phyloP scores from a whole-genome alignment of 306 rosid genomes.

The Cucurbita maxima region DNA sequence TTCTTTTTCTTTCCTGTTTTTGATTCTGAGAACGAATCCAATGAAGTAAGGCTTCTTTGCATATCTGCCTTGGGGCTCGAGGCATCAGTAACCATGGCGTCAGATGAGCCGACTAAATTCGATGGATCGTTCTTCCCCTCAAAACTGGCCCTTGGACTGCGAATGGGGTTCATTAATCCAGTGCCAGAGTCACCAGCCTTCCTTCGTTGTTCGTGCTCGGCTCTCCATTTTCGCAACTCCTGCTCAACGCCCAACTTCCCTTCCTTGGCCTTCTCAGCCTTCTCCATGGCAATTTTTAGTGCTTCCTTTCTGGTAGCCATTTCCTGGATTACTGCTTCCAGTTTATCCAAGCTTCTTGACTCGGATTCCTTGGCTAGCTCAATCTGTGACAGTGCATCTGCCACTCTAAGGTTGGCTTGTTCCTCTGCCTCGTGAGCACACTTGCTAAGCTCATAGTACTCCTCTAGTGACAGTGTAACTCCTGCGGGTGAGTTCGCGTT shows the following conservation, averaged over 20 bases:
- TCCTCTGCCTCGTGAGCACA: constrained; percentile 91
- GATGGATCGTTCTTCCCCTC: constrained; percentile 44
- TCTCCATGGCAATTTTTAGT: constrained; percentile 65
- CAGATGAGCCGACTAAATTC: constrained; percentile 13
- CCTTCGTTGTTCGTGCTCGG: constrained; percentile 72
- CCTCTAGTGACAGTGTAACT: constrained; percentile 73
- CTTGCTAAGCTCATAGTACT: constrained; percentile 91
- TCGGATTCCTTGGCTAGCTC: constrained; percentile 75
- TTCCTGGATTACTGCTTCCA: constrained; percentile 68
- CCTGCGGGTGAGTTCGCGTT: constrained; percentile 43
- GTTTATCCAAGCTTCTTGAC: constrained; percentile 52
- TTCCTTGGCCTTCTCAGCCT: constrained; percentile 93
- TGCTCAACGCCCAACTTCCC: constrained; percentile 94
- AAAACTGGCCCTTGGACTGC: constrained; percentile 57
- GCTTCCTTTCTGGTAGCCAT: constrained; percentile 64
- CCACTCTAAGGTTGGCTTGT: constrained; percentile 64
- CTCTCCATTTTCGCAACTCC: constrained; percentile 88
- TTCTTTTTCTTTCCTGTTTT: constrained; percentile 60
- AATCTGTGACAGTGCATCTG: constrained; percentile 57
- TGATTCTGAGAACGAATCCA: constrained; percentile 40
- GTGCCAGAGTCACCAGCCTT: constrained; percentile 51
- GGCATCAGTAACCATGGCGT: constrained; percentile 13
- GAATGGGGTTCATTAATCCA: constrained; percentile 26
- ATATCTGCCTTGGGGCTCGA: constrained; percentile 35
- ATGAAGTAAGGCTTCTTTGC: constrained; percentile 16